Conservation (phyloP, 306 rosid species). For the Parietaria judaica region DNA sequence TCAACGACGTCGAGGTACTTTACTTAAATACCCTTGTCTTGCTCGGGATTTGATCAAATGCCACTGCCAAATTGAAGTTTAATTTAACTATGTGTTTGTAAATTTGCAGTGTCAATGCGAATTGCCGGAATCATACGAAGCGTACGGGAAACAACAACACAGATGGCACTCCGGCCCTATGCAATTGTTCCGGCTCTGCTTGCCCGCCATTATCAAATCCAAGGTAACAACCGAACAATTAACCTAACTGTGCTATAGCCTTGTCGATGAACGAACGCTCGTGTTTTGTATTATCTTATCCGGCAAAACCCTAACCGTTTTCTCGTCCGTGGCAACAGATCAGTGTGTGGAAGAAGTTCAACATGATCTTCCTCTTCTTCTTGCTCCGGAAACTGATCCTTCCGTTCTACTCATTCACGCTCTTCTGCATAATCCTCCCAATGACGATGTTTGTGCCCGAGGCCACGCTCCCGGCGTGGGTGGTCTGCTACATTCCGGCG, state of each 20-base stretch:
- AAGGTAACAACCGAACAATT: slow-evolving; percentile 30
- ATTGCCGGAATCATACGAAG: slow-evolving; percentile 89
- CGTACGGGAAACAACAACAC: slow-evolving; percentile 87
- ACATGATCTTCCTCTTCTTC: slow-evolving; percentile 84
- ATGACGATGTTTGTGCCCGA: slow-evolving; percentile 94
- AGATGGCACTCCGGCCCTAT: slow-evolving; percentile 97
- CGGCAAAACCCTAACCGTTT: too few relatives aligned
- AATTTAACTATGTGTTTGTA: background rate
- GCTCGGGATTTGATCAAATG: background rate
- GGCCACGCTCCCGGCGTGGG: slow-evolving; percentile 77
- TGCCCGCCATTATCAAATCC: slow-evolving; percentile 52
- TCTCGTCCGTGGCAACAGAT: slow-evolving; percentile 34
- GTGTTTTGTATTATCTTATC: too few relatives aligned
- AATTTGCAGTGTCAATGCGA: slow-evolving; percentile 79
- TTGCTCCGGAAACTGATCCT: slow-evolving; percentile 73
- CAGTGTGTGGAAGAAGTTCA: slow-evolving; percentile 81
- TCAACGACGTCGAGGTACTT: slow-evolving; percentile 83
- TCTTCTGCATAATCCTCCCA: slow-evolving; percentile 86
- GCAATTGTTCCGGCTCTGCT: slow-evolving; percentile 90
- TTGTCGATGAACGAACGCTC: too few relatives aligned
- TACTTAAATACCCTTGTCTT: background rate
- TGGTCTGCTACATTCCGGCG: slow-evolving; percentile 83
- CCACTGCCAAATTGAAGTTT: background rate
- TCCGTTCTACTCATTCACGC: slow-evolving; percentile 86
- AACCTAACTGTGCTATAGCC: slow-evolving; percentile 2